A percentile compares a stretch with the other conserved stretches of the same genome.
These are phyloP conservation scores for Blastosporella zonata DNA, from an alignment of 1,284 basidiomycete genomes.

Conservation along the genomic window DNA sequence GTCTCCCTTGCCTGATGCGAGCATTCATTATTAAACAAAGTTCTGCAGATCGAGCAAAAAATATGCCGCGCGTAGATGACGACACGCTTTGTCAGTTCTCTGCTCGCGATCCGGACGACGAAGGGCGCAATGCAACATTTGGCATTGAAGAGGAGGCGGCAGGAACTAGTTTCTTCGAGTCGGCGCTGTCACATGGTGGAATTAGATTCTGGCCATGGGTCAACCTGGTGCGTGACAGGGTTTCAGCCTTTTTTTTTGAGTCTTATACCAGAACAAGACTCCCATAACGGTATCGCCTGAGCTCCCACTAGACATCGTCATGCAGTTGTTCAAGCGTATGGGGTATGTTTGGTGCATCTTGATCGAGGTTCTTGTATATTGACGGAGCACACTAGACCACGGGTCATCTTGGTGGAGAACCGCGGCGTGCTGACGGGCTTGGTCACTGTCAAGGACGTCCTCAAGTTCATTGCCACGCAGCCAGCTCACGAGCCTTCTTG, in stretches of 20 bases:
- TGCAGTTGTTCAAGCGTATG: slow-evolving; percentile 94
- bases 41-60: slow-evolving; percentile 64
- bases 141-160: slow-evolving; percentile 65
- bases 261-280: slow-evolving; percentile 50
- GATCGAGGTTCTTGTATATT: slow-evolving; percentile 8
- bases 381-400: slow-evolving; percentile 55
- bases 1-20: slow-evolving; percentile 18
- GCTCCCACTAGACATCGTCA: slow-evolving; percentile 92
- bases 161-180: slow-evolving; percentile 57
- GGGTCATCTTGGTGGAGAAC: slow-evolving; percentile 90
- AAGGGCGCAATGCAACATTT: slow-evolving; percentile 49
- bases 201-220: slow-evolving; percentile 90
- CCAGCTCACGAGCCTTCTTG: slow-evolving; percentile 51
- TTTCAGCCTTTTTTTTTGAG: slow-evolving; percentile 11
- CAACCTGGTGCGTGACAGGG: slow-evolving; percentile 63
- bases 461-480: slow-evolving; percentile 73
- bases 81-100: slow-evolving; percentile 75
- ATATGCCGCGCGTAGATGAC: slow-evolving; percentile 55
- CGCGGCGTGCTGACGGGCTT: slow-evolving; percentile 82
- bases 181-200: slow-evolving; percentile 50
- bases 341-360: slow-evolving; percentile 59
- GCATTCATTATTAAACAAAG: slow-evolving; percentile 9
- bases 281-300: slow-evolving; percentile 92
- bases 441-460: slow-evolving; percentile 94
- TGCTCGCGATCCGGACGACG: slow-evolving; percentile 45